These are phyloP conservation scores for Coemansia sp. DNA, from an alignment of 192 early-diverging fungal genomes.

Conservation along the genomic window DNA sequence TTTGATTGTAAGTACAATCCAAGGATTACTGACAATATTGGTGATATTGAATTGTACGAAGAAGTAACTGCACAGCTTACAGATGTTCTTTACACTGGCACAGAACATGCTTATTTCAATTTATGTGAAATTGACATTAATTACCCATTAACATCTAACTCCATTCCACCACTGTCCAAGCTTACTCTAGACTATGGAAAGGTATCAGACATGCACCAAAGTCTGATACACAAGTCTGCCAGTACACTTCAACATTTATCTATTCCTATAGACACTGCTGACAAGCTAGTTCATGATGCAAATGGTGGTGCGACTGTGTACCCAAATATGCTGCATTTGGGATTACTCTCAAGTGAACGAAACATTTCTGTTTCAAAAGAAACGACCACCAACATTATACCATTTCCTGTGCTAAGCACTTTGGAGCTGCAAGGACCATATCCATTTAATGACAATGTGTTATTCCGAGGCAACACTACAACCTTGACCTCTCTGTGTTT, in stretches of 20 bases:
- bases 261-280: not conserved
- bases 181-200: not conserved
- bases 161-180: not conserved
- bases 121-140: too few species aligned
- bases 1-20: not conserved
- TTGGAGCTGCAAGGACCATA: not conserved
- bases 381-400: too few species aligned
- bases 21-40: not conserved
- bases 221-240: too few species aligned
- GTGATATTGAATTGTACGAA: not conserved
- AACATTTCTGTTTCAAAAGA: too few species aligned
- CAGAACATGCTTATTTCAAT: too few species aligned
- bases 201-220: not conserved
- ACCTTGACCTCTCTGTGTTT: too few species aligned
- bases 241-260: not conserved
- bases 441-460: not conserved
- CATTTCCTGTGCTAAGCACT: not conserved
- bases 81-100: too few species aligned
- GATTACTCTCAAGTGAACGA: too few species aligned
- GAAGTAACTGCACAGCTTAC: too few species aligned
- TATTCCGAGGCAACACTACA: not conserved
- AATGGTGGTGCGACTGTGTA: not conserved
- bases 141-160: too few species aligned
- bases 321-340: not conserved
- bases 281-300: not conserved